A percentile compares a stretch with the other conserved stretches of the same genome.
Evolutionary conservation across 768 basidiomycete species (phyloP).

Genomic region (Suillus spraguei): DNA sequence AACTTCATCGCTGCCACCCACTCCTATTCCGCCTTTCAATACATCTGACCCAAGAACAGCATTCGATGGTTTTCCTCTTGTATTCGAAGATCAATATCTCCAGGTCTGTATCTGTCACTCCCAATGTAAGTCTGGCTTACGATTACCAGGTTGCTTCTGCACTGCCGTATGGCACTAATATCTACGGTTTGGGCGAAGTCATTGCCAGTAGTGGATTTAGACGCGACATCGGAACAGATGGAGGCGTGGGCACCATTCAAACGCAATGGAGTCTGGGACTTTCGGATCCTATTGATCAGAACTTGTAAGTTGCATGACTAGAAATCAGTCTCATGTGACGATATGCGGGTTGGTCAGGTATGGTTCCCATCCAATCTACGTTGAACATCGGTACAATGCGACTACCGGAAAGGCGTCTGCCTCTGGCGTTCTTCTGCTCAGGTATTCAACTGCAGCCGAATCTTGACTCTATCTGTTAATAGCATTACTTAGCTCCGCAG

Average conservation of each 20-base stretch:
- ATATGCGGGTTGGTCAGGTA: constrained; percentile 43
- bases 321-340: not conserved
- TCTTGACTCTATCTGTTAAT: constrained; percentile 4
- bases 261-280: constrained; percentile 68
- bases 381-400: constrained; percentile 68
- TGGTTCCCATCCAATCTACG: constrained; percentile 73
- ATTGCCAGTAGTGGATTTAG: constrained; percentile 70
- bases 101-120: constrained; percentile 42
- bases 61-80: constrained; percentile 59
- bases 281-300: constrained; percentile 65
- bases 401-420: constrained; percentile 53
- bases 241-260: constrained; percentile 58
- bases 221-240: constrained; percentile 54
- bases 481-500: constrained; percentile 52
- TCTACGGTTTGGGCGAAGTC: constrained; percentile 80
- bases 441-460: constrained; percentile 35
- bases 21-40: constrained; percentile 48
- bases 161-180: constrained; percentile 65
- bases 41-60: constrained; percentile 48
- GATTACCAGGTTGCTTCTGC: constrained; percentile 57
- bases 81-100: constrained; percentile 75
- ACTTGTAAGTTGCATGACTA: constrained; percentile 49
- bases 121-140: not conserved
- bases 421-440: constrained; percentile 81
- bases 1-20: constrained; percentile 52